Base-by-base conservation (phyloP, 768 basidiomycete genomes). In the Melanogaster broomeanus region DNA sequence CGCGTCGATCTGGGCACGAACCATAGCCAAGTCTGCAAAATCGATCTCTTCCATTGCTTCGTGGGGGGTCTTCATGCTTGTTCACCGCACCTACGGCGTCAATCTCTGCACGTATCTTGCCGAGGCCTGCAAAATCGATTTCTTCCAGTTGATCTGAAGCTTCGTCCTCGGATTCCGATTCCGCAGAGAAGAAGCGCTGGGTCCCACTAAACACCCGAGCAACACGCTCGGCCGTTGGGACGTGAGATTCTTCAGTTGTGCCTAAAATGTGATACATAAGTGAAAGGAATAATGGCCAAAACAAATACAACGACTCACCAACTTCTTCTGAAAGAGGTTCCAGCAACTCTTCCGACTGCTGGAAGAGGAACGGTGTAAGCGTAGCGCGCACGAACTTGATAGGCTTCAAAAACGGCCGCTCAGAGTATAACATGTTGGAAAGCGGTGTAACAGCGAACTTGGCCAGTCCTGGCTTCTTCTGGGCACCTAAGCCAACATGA, bases 211-310 rank as follows among this genome's bases (percentile, higher is more conserved):
- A 90, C 2, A 91, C 75, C 2, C 75, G 80, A 25, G 78, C 71
- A 22, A 92, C 80, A 10, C 73, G 76, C n/a, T 85, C 80, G 0
- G 88, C 87, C 4, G 88, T 91, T 6, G 90, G 88, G 5, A 81
- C 74, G 67, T 83, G 79, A 41, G 77, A 81, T 38, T 75, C 58
- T 45, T 82, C 78, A 19, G 72, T 82, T 80, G 62, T 12, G 44
- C 41, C 43, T 57, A 46, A 35, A 25, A 35, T 35, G 35, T 19
- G 8, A 38, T 8, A 21, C 16, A 47, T 56, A 48, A 63, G 45
- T 24, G 24, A 42, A 49, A 15, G 37, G 7, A 1, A 52, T 9
- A 51, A 19, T 35, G 2, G 13, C 46, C 7, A 48, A 49, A 34
- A n/a, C 31, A 38, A 34, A 31, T 27, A 39, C 27, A 33, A 43